Evolutionary conservation across 2,329 filamentous ascomycete species (phyloP), one percentile per base, ranked within the genome.

Genomic region (Dothistroma septosporum): DNA sequence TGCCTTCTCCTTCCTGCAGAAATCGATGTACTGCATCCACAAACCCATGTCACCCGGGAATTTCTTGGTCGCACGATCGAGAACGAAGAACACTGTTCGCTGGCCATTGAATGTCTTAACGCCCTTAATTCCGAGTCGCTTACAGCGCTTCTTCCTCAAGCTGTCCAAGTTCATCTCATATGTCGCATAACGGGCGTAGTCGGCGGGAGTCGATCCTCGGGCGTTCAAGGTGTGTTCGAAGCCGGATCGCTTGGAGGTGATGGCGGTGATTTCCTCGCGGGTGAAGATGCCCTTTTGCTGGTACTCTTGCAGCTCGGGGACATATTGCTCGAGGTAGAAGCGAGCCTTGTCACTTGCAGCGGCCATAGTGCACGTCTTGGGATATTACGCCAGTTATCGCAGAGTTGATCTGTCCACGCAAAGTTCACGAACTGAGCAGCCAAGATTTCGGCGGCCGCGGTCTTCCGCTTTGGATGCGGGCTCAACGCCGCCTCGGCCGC

Each of bases 181-280:
- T 65, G 85, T 85, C 50, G 89, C 88, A 78, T 97, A 99, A 67
- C 87, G 85, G 57, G 90, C 87, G 78, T 91, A 97, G 73, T 97
- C 91, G 61, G 83, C 78, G 0, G 92, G 84, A 47, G 85, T 84
- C 62, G 87, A 87, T 53, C 92, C 91, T 24, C 91, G 87, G 2
- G 91, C 87, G 63, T 96, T 90, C 67, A 97, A 85, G 60, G 87
- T 89, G 77, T 97, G 93, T 76, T 99, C 94, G 74, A 92, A 95
- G 69, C 95, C 90, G 72, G 91, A 96, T 69, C 94, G 87, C 76
- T 94, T 96, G 73, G 88, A 87, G 56, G 95, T 88, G 66, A 99
- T 92, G 50, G 88, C 88, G 64, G 86, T 85, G 73, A 99, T 96
- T 76, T 99, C 93, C 67, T 95, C 90, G 87, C 94, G 69, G 22